A percentile compares a stretch with the other conserved stretches of the same genome.
Evolutionary conservation across 768 basidiomycete genomes (phyloP).

Genomic region (Calocera viscosa): DNA sequence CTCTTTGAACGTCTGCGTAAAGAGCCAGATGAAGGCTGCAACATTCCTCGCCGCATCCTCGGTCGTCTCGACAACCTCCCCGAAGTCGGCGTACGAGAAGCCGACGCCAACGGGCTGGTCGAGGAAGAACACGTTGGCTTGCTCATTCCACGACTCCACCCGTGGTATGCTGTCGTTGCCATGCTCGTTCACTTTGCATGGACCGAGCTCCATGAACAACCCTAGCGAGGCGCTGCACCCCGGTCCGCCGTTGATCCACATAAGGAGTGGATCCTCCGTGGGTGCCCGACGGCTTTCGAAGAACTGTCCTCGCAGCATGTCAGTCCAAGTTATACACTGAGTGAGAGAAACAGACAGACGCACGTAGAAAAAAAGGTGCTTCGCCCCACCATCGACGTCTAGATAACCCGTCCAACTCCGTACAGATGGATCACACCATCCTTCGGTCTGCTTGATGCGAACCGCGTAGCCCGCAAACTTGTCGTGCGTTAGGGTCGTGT

Average conservation of each 20-base stretch:
- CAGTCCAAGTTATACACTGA: neutral
- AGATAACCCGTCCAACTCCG: conserved; percentile 15
- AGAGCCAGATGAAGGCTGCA: conserved; percentile 61
- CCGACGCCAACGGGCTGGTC: conserved; percentile 48
- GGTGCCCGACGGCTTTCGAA: conserved; percentile 15
- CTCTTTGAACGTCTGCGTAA: conserved; percentile 65
- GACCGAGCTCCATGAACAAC: conserved; percentile 12
- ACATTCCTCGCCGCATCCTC: conserved; percentile 71
- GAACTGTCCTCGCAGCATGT: conserved; percentile 14
- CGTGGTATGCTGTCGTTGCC: conserved; percentile 24
- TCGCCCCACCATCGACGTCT: conserved; percentile 10
- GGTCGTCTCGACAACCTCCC: conserved; percentile 59
- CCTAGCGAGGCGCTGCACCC: conserved; percentile 23
- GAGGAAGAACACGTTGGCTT: conserved; percentile 19
- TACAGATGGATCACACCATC: conserved; percentile 11
- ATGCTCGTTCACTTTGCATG: conserved; percentile 14
- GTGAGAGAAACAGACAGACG: neutral
- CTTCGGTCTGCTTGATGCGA: conserved; percentile 10
- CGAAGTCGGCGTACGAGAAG: conserved; percentile 58
- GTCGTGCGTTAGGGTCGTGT: conserved; percentile 10
- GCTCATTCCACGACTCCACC: conserved; percentile 21
- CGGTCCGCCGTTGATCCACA: conserved; percentile 19
- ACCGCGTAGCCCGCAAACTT: conserved; percentile 10
- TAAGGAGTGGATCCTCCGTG: conserved; percentile 13
- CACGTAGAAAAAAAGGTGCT: conserved; percentile 17